A percentile compares a stretch with the other conserved stretches of the same genome.
These are phyloP conservation scores for Acanthamoeba royreba DNA, from an alignment of 208 protist species.

Conservation along the genomic window DNA sequence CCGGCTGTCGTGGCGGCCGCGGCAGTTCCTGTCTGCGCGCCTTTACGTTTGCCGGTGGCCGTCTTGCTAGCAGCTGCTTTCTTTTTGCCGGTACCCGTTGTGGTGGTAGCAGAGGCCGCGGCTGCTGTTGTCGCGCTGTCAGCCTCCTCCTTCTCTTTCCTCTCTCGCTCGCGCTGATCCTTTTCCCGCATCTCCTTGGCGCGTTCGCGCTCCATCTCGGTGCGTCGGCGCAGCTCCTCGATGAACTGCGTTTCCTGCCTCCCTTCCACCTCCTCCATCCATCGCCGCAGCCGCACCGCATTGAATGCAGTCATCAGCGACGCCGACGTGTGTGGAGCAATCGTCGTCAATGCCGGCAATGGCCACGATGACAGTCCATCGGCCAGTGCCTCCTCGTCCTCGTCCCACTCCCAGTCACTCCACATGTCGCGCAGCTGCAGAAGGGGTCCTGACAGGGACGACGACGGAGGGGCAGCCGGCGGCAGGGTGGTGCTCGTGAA, in stretches of 20 bases:
- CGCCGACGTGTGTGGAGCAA: too few relatives aligned
- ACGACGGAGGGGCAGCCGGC: too few relatives aligned
- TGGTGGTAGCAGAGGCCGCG: too few relatives aligned
- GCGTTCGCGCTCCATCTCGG: neutral
- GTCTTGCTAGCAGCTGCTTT: neutral
- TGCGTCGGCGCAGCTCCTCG: neutral
- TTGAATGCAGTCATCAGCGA: neutral
- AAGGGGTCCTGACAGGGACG: neutral
- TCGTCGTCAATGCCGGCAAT: neutral
- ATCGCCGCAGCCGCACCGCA: neutral
- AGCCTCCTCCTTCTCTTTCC: neutral
- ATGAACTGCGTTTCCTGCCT: neutral
- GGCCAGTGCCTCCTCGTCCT: neutral
- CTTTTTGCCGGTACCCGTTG: neutral
- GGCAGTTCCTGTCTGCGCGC: neutral
- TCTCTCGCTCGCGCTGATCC: neutral
- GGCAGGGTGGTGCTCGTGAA: neutral
- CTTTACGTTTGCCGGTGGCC: neutral
- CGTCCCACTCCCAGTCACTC: slow-evolving; percentile 6
- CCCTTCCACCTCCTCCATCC: neutral
- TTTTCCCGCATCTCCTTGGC: neutral
- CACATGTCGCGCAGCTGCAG: neutral
- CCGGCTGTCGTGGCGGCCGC: neutral
- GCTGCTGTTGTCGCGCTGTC: neutral
- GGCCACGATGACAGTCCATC: neutral